phyloP scores from a whole-genome alignment of 2,329 filamentous ascomycete species.

The Coleophoma crateriformis region DNA sequence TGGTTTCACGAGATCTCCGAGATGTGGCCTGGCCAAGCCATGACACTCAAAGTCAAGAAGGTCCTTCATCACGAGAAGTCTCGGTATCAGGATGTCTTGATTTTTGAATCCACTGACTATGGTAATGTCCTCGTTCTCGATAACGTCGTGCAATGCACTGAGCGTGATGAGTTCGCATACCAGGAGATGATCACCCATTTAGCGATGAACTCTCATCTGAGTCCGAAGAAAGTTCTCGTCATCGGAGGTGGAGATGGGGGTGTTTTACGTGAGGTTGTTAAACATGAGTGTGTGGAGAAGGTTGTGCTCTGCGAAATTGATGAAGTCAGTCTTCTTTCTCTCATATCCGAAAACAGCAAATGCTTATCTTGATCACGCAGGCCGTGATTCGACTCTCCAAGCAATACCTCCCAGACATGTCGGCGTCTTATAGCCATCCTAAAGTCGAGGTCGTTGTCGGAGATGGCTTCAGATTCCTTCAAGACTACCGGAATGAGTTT shows the following conservation, averaged over 20 bases:
- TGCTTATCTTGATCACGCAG: constrained; percentile 30
- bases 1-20: constrained; percentile 99
- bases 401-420: constrained; percentile 94
- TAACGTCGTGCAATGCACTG: constrained; percentile 98
- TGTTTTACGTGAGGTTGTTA: constrained; percentile 96
- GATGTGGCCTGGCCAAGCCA: constrained; percentile 99
- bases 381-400: constrained; percentile 98
- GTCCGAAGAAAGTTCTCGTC: constrained; percentile 97
- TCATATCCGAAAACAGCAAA: background rate
- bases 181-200: constrained; percentile 99
- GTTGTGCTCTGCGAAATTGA: constrained; percentile 98
- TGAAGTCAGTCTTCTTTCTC: constrained; percentile 50
- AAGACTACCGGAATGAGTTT: constrained; percentile 93
- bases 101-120: constrained; percentile 97
- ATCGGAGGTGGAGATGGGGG: constrained; percentile 97
- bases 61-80: constrained; percentile 98
- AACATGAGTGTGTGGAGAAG: constrained; percentile 96
- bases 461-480: constrained; percentile 98
- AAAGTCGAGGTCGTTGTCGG: constrained; percentile 90
- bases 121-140: constrained; percentile 94
- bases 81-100: constrained; percentile 97
- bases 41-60: constrained; percentile 97
- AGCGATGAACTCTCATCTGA: constrained; percentile 96
- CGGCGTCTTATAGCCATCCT: constrained; percentile 87
- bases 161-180: constrained; percentile 98